Conservation (phyloP, 2,329 filamentous ascomycete species). For the Pseudogymnoascus sp. region DNA sequence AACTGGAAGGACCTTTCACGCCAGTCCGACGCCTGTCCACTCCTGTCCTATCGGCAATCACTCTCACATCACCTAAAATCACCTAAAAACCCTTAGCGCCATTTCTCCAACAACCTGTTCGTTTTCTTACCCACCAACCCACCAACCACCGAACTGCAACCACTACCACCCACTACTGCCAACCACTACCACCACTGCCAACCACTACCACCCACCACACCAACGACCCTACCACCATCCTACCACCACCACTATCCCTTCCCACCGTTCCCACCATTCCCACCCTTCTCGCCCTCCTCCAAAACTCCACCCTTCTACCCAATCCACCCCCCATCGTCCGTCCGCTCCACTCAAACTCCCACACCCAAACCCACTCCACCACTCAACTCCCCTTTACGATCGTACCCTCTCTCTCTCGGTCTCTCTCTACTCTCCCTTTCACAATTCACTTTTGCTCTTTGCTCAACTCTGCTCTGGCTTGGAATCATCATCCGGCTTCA, state of each 20-base stretch:
- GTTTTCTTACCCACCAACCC: neutral
- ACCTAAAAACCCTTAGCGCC: neutral
- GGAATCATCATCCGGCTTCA: neutral
- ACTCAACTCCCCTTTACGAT: neutral
- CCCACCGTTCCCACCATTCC: neutral
- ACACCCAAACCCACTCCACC: conserved; percentile 10
- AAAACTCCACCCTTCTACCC: conserved; percentile 8
- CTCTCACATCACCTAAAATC: too few species aligned
- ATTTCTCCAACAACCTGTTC: neutral
- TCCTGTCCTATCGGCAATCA: neutral
- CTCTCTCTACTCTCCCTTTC: neutral
- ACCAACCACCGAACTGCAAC: neutral
- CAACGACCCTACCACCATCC: neutral
- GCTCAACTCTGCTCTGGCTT: neutral
- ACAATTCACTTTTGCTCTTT: neutral
- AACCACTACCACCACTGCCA: too few species aligned
- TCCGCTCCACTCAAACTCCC: conserved; percentile 10
- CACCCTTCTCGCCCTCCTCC: neutral
- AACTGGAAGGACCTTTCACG: neutral
- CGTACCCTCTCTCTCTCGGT: neutral
- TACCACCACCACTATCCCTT: neutral
- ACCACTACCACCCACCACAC: neutral
- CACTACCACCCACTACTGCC: too few species aligned
- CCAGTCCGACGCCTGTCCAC: too few species aligned
- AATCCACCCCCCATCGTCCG: conserved; percentile 9